Evolutionary conservation across 148 eudicot species (phyloP).

Genomic region (Persicaria maculosa): DNA sequence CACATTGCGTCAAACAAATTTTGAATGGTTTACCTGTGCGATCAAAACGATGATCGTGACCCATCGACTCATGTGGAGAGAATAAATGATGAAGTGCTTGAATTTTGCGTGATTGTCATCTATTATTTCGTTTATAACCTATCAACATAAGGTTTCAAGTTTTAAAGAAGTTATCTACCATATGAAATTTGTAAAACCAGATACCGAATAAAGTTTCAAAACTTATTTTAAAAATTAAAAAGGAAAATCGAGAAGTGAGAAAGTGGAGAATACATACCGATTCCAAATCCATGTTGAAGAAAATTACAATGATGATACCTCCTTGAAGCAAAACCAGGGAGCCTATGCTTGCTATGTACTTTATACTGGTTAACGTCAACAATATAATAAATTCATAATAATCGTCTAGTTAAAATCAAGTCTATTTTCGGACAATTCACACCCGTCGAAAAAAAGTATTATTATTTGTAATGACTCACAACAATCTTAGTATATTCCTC

Average conservation of each 20-base stretch:
- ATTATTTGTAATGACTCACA: too few species aligned
- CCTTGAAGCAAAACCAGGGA: constrained; percentile 20
- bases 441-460: too few species aligned
- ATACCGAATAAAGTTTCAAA: background rate
- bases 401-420: too few species aligned
- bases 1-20: background rate
- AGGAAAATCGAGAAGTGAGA: background rate
- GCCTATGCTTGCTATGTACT: constrained; percentile 15
- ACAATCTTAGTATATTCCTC: too few species aligned
- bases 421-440: too few species aligned
- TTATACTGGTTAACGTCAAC: background rate
- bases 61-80: constrained; percentile 12
- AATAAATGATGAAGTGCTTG: constrained; percentile 15
- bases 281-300: constrained; percentile 21
- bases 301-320: constrained; percentile 8
- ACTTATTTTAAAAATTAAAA: background rate
- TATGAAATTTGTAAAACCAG: background rate
- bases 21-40: constrained; percentile 17
- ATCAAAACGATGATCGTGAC: constrained; percentile 7
- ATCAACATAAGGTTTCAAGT: background rate
- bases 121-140: constrained; percentile 16
- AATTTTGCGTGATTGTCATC: constrained; percentile 12
- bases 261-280: constrained; percentile 12
- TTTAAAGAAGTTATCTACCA: background rate
- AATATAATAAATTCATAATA: too few species aligned